These are phyloP conservation scores for Tetradesmus lagerheimii DNA, from an alignment of 139 green algal genomes.

Conservation along the genomic window DNA sequence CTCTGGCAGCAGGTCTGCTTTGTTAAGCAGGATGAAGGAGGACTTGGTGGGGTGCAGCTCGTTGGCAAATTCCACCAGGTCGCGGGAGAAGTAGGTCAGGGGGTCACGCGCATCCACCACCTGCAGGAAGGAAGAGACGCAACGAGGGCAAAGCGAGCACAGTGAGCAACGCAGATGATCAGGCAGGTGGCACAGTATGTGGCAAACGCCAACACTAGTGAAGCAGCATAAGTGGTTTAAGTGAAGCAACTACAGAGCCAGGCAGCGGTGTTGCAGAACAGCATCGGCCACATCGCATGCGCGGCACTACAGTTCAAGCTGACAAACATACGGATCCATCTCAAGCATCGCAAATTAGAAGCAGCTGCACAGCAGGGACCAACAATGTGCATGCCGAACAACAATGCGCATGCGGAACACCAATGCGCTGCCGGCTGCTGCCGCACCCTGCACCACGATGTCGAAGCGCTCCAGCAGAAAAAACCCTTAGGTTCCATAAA, in stretches of 20 bases:
- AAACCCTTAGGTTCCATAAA: too few relatives aligned
- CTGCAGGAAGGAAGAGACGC: slow-evolving; percentile 56
- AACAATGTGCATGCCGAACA: background rate
- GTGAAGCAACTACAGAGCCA: too few relatives aligned
- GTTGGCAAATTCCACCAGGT: slow-evolving; percentile 84
- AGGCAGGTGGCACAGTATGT: too few relatives aligned
- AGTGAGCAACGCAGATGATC: background rate
- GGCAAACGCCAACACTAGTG: too few relatives aligned
- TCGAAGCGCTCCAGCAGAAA: too few relatives aligned
- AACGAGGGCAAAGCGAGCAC: too few relatives aligned
- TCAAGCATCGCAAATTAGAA: too few relatives aligned
- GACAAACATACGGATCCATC: too few relatives aligned
- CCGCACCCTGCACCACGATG: slow-evolving; percentile 74
- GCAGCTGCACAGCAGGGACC: background rate
- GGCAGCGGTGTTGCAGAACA: too few relatives aligned
- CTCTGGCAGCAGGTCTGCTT: slow-evolving; percentile 94
- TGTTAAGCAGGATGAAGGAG: slow-evolving; percentile 96
- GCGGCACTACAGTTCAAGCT: too few relatives aligned
- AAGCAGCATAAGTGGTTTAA: too few relatives aligned
- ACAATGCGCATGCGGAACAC: background rate
- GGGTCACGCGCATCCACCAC: slow-evolving; percentile 97
- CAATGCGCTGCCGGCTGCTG: background rate
- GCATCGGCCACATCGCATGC: too few relatives aligned
- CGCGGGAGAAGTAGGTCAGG: slow-evolving; percentile 90
- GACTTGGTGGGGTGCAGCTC: slow-evolving; percentile 80